phyloP scores from a whole-genome alignment of 129 eudicot species.

The Chrysanthemum makinoi region DNA sequence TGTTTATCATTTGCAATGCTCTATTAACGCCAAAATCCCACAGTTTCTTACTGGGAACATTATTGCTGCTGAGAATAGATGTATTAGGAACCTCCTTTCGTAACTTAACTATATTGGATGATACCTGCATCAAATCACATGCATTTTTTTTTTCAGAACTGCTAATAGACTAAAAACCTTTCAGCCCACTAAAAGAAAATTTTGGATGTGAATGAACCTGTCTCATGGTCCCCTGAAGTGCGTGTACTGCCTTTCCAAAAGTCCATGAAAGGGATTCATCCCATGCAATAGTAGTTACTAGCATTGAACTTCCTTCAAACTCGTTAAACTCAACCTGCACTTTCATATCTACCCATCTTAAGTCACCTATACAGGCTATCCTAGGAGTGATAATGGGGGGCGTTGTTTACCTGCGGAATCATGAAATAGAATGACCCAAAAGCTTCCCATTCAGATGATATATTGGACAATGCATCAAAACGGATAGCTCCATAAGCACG shows the following conservation, averaged over 20 bases:
- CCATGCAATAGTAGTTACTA: slow-evolving; percentile 92
- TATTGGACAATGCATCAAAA: slow-evolving; percentile 69
- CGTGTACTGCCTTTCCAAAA: slow-evolving; percentile 53
- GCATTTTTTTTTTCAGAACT: slow-evolving; percentile 9
- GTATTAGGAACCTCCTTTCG: slow-evolving; percentile 48
- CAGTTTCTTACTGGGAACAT: slow-evolving; percentile 61
- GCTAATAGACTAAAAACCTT: neutral
- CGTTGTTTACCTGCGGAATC: slow-evolving; percentile 83
- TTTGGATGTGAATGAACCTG: slow-evolving; percentile 42
- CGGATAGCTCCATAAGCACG: slow-evolving; percentile 99
- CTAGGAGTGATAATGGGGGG: slow-evolving; percentile 5
- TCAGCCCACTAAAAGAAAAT: neutral
- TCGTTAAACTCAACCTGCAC: slow-evolving; percentile 90
- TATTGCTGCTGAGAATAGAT: slow-evolving; percentile 46
- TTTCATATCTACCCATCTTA: slow-evolving; percentile 28
- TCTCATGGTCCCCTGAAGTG: slow-evolving; percentile 65
- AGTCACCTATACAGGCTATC: slow-evolving; percentile 24
- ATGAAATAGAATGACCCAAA: slow-evolving; percentile 93
- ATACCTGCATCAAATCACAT: slow-evolving; percentile 48
- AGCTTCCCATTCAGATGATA: slow-evolving; percentile 81
- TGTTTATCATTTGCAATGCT: slow-evolving; percentile 70
- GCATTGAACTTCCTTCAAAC: slow-evolving; percentile 90
- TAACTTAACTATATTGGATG: slow-evolving; percentile 41
- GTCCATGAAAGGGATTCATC: slow-evolving; percentile 73
- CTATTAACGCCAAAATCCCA: slow-evolving; percentile 77